Base-by-base conservation (phyloP, 306 rosid species). In the Prinsepia uniflora region DNA sequence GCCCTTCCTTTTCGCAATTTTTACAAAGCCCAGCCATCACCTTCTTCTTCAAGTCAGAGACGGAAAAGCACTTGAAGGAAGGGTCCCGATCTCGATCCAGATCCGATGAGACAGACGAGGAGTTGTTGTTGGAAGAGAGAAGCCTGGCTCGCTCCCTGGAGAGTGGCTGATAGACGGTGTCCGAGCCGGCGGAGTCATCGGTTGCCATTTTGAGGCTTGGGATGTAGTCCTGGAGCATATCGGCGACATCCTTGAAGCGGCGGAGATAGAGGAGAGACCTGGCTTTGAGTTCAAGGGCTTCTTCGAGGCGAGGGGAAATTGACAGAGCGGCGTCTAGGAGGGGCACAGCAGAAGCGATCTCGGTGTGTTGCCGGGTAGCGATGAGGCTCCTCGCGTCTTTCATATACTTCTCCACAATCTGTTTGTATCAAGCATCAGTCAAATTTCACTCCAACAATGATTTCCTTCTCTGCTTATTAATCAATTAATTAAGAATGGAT, bases 191-290 rank as follows among this genome's bases (percentile, higher is more conserved):
- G 1, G 90, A 82, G 42, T 91, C 96, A 2, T 91, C 96, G 63
- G 59, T 78, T 0, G 86, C 72, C 68, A 91, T 86, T 78, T 84
- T 91, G 17, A 95, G 84, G 80, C 97, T 95, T 0, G 99, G 99
- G 81, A 95, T 89, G 81, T 83, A 89, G 68, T 91, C 99, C 69
- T 95, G 99, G 13, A 95, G 96, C 97, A 95, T 87, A 74, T 91
- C 81, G 2, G 97, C 97, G 0, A 95, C 96, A 17, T 95, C 97
- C 71, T 95, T 95, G 79, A 82, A 95, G 18, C 96, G 78, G 53
- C 96, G 78, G 22, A 95, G 90, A 72, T 71, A 81, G 15, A 95
- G 88, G 42, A 95, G 67, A n/a, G 86, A 88, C 80, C 90, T 77
- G 6, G 99, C 99, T 71, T 79, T 91, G 5, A 95, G 90, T 72